Evolutionary conservation across 257 asterid genomes (phyloP).

Genomic region (Scutellaria barbata): DNA sequence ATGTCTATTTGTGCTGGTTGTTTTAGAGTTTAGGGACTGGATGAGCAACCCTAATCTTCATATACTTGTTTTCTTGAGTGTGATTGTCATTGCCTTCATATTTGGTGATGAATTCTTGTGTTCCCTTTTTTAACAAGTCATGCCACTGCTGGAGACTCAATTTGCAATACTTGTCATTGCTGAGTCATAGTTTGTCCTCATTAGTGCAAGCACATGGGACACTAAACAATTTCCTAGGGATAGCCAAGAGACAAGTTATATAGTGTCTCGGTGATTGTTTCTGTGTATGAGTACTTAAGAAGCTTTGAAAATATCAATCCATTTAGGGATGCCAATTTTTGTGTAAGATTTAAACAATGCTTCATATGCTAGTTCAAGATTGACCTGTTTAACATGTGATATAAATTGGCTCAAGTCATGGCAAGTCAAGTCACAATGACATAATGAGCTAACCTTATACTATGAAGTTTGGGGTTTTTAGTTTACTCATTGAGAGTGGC

Average conservation of each 20-base stretch:
- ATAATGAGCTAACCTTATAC: not conserved
- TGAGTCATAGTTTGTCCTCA: not conserved
- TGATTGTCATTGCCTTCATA: not conserved
- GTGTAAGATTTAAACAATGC: not conserved
- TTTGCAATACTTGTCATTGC: slow-evolving; percentile 3
- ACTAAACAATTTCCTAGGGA: not conserved
- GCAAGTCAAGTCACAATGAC: too few relatives aligned
- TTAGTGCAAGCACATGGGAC: slow-evolving; percentile 1
- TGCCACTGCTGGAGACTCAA: not conserved
- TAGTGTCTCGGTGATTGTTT: not conserved
- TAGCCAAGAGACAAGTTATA: not conserved
- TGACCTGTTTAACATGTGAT: not conserved
- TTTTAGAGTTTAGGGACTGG: slow-evolving; percentile 7
- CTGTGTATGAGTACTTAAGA: slow-evolving; percentile 13
- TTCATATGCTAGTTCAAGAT: not conserved
- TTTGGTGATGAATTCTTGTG: slow-evolving; percentile 10
- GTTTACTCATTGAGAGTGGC: not conserved
- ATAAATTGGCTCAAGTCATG: too few relatives aligned
- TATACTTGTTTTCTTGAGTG: slow-evolving; percentile 9
- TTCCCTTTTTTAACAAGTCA: not conserved
- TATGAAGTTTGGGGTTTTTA: not conserved
- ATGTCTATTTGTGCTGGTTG: not conserved
- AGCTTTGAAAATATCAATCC: not conserved
- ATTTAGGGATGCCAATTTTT: not conserved
- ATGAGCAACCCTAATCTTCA: not conserved